These are phyloP conservation scores for Nakazawaea ernobii DNA, from an alignment of 805 yeast species.

Conservation along the genomic window DNA sequence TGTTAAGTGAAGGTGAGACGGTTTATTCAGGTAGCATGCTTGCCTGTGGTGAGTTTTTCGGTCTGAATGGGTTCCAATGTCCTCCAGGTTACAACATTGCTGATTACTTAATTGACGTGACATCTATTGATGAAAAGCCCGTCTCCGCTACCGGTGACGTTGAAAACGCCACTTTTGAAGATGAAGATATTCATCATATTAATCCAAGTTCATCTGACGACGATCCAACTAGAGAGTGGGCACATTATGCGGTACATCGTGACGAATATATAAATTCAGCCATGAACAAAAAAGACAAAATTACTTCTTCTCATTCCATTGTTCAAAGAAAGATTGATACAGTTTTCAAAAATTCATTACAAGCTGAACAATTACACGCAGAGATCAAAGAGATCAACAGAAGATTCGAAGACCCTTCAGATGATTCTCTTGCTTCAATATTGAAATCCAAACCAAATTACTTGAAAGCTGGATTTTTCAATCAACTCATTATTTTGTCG, in stretches of 20 bases:
- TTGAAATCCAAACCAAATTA: constrained; percentile 25
- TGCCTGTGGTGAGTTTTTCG: constrained; percentile 70
- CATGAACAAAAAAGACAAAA: constrained; percentile 13
- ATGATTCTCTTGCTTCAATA: constrained; percentile 18
- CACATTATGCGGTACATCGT: constrained; percentile 74
- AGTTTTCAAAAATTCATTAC: constrained; percentile 26
- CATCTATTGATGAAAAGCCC: constrained; percentile 52
- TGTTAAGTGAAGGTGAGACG: constrained; percentile 79
- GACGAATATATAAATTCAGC: constrained; percentile 48
- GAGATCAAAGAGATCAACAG: constrained; percentile 27
- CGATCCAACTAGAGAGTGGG: constrained; percentile 78
- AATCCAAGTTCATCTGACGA: constrained; percentile 23
- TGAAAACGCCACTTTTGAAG: constrained; percentile 17
- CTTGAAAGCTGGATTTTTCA: constrained; percentile 50
- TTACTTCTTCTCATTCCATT: constrained; percentile 7
- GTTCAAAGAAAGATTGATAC: constrained; percentile 9
- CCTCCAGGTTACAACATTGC: constrained; percentile 92
- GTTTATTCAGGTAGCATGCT: constrained; percentile 85
- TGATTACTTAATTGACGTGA: constrained; percentile 86
- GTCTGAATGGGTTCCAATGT: constrained; percentile 69
- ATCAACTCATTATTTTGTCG: constrained; percentile 70
- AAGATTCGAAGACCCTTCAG: constrained; percentile 10
- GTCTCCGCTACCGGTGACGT: constrained; percentile 12
- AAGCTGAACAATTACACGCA: constrained; percentile 33
- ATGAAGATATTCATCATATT: constrained; percentile 25